Percentiles rank a stretch among this genome's conserved stretches.
phyloP scores from a whole-genome alignment of 805 yeast genomes.

The Wickerhamomyces subpelliculosus region DNA sequence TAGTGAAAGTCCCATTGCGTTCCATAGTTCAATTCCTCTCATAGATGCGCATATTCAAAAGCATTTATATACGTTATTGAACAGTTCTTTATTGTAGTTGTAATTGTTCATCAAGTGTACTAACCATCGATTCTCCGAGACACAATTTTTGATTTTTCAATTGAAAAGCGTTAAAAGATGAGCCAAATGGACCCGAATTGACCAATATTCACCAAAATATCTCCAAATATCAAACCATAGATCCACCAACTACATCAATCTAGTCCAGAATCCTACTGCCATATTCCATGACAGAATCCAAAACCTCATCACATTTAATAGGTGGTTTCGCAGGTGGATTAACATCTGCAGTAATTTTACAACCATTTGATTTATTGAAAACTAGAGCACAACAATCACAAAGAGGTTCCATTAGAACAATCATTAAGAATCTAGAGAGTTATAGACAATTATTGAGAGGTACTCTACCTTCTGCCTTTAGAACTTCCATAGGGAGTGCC shows the following conservation, averaged over 20 bases:
- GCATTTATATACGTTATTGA: too few relatives aligned
- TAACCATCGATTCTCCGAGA: not conserved
- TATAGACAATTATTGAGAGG: slow-evolving; percentile 77
- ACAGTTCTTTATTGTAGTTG: too few relatives aligned
- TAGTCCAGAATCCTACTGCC: too few relatives aligned
- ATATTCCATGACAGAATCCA: slow-evolving; percentile 7
- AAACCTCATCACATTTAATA: slow-evolving; percentile 43
- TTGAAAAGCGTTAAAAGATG: not conserved
- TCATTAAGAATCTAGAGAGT: slow-evolving; percentile 33
- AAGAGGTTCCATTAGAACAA: slow-evolving; percentile 23
- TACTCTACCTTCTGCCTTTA: slow-evolving; percentile 79
- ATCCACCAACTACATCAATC: too few relatives aligned
- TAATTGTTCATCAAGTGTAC: too few relatives aligned
- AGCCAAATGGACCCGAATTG: not conserved
- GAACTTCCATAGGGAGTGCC: slow-evolving; percentile 90
- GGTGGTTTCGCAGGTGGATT: slow-evolving; percentile 87
- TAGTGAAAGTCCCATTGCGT: not conserved
- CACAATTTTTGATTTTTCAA: not conserved
- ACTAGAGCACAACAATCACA: slow-evolving; percentile 72
- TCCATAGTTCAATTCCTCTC: not conserved
- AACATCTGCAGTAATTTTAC: slow-evolving; percentile 70
- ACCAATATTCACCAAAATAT: too few relatives aligned
- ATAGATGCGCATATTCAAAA: too few relatives aligned
- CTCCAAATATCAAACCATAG: too few relatives aligned
- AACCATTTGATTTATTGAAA: slow-evolving; percentile 84